A percentile compares a stretch with the other conserved stretches of the same genome.
These are phyloP conservation scores for Tetrahymena malaccensis DNA, from an alignment of 73 alveolate species.

Conservation along the genomic window DNA sequence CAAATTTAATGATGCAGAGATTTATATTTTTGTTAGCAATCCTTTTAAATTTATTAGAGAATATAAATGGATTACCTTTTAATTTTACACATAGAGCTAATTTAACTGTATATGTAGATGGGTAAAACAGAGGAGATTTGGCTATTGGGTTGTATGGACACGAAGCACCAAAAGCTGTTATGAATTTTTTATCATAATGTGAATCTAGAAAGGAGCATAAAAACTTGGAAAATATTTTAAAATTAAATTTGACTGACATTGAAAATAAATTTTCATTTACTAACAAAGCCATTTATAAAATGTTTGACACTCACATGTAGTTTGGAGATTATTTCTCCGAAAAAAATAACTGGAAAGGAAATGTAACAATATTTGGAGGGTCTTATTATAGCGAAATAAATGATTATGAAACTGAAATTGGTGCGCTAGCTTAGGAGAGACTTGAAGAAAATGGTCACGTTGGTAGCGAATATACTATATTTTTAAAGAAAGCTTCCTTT, in stretches of 20 bases:
- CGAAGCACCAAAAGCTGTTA: neutral
- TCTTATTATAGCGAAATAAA: neutral
- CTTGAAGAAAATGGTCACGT: neutral
- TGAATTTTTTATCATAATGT: neutral
- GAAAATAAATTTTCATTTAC: neutral
- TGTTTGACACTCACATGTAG: neutral
- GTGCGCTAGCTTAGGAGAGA: neutral
- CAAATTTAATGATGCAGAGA: neutral
- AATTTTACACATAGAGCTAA: neutral
- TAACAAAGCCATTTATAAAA: neutral
- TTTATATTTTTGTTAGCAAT: too few species aligned
- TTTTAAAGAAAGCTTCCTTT: neutral
- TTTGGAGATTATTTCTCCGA: neutral
- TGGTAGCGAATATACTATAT: neutral
- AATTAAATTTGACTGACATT: neutral
- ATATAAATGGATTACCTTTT: neutral
- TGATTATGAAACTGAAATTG: neutral
- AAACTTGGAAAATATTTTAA: neutral
- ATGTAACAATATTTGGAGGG: neutral
- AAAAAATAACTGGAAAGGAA: neutral
- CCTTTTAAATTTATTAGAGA: neutral
- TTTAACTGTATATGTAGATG: neutral
- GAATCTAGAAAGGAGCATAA: neutral
- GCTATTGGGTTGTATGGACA: neutral
- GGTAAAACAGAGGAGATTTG: neutral